Base-by-base conservation (phyloP, 352 stramenopile genomes). In the Pythium phragmitis region DNA sequence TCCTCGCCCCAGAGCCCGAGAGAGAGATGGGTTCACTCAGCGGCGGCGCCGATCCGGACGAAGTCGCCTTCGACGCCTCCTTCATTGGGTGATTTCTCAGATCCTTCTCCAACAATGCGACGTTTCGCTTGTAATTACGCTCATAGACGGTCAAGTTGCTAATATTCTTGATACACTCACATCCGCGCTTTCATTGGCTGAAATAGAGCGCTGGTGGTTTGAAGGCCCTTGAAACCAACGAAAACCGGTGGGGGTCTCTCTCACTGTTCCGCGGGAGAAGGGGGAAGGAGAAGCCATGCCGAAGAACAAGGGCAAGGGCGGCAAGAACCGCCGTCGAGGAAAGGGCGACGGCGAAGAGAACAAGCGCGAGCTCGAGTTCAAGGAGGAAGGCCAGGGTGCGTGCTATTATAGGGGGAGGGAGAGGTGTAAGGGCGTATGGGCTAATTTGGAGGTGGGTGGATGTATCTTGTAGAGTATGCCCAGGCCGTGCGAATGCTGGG, bases 331-430 rank as follows among this genome's bases (percentile, higher is more conserved):
- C 58, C 92, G 96, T 65, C 91, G 95, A 77, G 97, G 97, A 77
- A 99, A 99, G 86, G 98, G 98, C 76, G 96, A 99, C 69, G 96
- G 96, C 71, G 97, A 99, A 77, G 97, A 99, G 80, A 98, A 98
- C 73, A 99, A 99, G 84, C 92, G 97, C 70, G 97, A 99, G 80
- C 89, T 99, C 42, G 96, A 99, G 83, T 99, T 99, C 85, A 99
- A 99, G 79, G 97, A 99, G 76, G 96, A 98, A 57, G 97, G 97
- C 37, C 97, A 99, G 77, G 91, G 90, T 97, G 69, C 63, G 81
- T 97, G 65, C 60, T 77, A 0, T 17, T 41, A 66, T 57, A 21
- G 34, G 61, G 57, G 51, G 16, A 33, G 42, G 23, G 5, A 26
- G n/a, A 28, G 11, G 16, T 2, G 4, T 28, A 28, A 14, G 17